Conservation (phyloP, 2,329 filamentous ascomycete genomes). For the Acrocalymma vagum region DNA sequence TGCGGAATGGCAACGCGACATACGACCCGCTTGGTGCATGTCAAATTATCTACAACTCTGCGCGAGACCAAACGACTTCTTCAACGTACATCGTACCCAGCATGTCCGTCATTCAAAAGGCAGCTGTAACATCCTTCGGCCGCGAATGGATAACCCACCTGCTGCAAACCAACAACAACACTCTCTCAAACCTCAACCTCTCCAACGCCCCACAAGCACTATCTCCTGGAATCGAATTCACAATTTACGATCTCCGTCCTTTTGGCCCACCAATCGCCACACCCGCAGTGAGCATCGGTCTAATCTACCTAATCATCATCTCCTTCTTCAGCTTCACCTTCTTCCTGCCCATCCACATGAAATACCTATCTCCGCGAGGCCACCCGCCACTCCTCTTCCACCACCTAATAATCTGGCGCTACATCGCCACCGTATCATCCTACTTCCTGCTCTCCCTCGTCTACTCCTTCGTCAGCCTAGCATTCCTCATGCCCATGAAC, state of each 20-base stretch:
- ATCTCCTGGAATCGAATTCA: conserved; percentile 65
- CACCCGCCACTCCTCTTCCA: conserved; percentile 66
- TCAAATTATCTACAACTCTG: conserved; percentile 65
- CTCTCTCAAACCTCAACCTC: conserved; percentile 48
- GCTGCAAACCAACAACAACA: conserved; percentile 19
- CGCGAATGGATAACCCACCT: conserved; percentile 50
- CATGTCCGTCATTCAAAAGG: conserved; percentile 55
- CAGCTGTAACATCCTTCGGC: conserved; percentile 59
- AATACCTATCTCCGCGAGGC: conserved; percentile 62
- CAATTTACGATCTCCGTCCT: conserved; percentile 65
- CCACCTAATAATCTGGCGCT: conserved; percentile 68
- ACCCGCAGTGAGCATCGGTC: conserved; percentile 67
- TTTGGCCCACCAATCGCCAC: conserved; percentile 64
- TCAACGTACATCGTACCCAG: conserved; percentile 62
- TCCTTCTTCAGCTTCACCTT: conserved; percentile 73
- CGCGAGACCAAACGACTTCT: conserved; percentile 64
- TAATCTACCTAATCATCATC: conserved; percentile 73
- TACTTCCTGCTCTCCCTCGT: conserved; percentile 70
- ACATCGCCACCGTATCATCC: conserved; percentile 62
- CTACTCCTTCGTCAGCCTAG: conserved; percentile 69
- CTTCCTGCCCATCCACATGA: conserved; percentile 69
- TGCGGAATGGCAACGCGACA: conserved; percentile 62
- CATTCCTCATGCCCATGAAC: conserved; percentile 69
- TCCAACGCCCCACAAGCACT: conserved; percentile 60
- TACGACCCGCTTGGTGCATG: conserved; percentile 69